Evolutionary conservation across 768 basidiomycete species (phyloP).

Genomic region (Mycena galericulata): DNA sequence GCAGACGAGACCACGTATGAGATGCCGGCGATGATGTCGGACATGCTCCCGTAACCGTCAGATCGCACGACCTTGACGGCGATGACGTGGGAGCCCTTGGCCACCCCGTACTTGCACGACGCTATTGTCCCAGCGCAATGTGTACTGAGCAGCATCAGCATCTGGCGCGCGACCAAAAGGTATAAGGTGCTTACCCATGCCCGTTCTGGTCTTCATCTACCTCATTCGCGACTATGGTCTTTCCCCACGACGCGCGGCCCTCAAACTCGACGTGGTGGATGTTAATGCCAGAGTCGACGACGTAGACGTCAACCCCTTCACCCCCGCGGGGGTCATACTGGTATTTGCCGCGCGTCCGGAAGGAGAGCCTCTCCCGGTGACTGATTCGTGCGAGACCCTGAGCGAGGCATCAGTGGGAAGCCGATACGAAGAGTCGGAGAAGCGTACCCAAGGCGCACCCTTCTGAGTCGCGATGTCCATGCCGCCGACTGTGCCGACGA

Average conservation of each 20-base stretch:
- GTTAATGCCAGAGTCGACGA: conserved; percentile 94
- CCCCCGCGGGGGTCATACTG: conserved; percentile 79
- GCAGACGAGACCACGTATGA: conserved; percentile 76
- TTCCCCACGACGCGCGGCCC: conserved; percentile 93
- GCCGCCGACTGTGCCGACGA: conserved; percentile 77
- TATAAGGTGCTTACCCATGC: conserved; percentile 67
- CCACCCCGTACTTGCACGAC: conserved; percentile 92
- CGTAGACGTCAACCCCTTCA: conserved; percentile 92
- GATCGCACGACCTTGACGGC: conserved; percentile 94
- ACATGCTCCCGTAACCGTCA: conserved; percentile 94
- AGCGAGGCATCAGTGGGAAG: neutral
- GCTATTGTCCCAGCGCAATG: conserved; percentile 97
- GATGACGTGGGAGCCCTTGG: conserved; percentile 89
- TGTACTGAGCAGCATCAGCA: conserved; percentile 40
- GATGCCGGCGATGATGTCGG: conserved; percentile 92
- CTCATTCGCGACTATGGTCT: conserved; percentile 87
- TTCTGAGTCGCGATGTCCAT: conserved; percentile 55
- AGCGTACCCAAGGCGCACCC: conserved; percentile 84
- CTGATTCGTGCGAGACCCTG: conserved; percentile 97
- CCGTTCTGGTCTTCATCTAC: conserved; percentile 93
- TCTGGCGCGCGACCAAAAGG: too few relatives aligned
- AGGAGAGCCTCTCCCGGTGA: conserved; percentile 79
- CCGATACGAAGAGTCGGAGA: neutral
- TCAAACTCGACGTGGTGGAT: conserved; percentile 86
- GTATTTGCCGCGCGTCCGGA: conserved; percentile 89